Percentiles rank a stretch among this genome's conserved stretches.
Evolutionary conservation across 2,329 filamentous ascomycete genomes (phyloP).

Genomic region (Fusarium sp.): DNA sequence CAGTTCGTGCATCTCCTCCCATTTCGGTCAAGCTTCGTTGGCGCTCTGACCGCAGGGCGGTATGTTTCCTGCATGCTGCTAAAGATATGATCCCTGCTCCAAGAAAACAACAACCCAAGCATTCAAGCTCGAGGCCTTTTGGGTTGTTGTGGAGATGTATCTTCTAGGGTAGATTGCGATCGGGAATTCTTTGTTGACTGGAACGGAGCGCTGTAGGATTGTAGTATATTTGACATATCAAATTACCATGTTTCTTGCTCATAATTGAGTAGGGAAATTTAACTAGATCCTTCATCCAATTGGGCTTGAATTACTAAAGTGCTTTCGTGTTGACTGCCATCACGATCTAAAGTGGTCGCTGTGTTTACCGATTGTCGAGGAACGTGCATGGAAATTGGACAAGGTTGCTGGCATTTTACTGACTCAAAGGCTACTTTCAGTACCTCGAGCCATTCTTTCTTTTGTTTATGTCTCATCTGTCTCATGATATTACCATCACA

Average conservation of each 20-base stretch:
- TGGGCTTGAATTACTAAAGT: neutral
- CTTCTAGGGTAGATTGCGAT: conserved; percentile 8
- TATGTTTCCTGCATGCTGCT: conserved; percentile 9
- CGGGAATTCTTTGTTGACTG: neutral
- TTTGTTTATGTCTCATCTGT: conserved; percentile 1
- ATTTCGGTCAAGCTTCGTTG: conserved; percentile 5
- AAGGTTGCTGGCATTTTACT: conserved; percentile 40
- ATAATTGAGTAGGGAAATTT: neutral
- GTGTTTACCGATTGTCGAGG: conserved; percentile 24
- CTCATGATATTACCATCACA: neutral
- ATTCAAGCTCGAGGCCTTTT: conserved; percentile 2
- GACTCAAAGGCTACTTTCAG: conserved; percentile 19
- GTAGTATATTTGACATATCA: neutral
- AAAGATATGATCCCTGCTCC: conserved; percentile 27
- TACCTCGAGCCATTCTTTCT: neutral
- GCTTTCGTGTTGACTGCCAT: neutral
- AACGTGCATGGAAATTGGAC: conserved; percentile 26
- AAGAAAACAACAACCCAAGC: neutral
- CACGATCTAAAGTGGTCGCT: conserved; percentile 30
- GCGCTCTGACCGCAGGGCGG: conserved; percentile 29
- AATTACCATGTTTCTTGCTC: neutral
- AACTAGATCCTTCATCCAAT: neutral
- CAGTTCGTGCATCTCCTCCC: neutral
- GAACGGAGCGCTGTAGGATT: conserved; percentile 9
- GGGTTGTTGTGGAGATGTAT: conserved; percentile 16